phyloP scores from a whole-genome alignment of 2,329 filamentous ascomycete genomes.

The Coniochaeta pulveracea region DNA sequence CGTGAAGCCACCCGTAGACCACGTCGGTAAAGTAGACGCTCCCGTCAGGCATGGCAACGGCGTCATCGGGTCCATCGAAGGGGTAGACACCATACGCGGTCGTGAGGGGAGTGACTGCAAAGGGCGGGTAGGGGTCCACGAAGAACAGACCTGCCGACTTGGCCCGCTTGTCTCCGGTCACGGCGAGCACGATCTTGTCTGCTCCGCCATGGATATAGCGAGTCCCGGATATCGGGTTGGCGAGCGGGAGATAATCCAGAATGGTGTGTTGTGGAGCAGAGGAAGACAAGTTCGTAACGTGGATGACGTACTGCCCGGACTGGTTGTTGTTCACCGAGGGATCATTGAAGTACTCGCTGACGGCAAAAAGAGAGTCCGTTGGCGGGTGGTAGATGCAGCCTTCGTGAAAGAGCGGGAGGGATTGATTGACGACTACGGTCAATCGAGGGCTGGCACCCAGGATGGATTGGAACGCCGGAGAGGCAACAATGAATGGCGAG shows the following conservation, averaged over 20 bases:
- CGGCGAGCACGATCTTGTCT: constrained; percentile 2
- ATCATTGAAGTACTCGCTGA: constrained; percentile 1
- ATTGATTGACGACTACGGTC: neutral
- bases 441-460: neutral
- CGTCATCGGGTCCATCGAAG: constrained; percentile 39
- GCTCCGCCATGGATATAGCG: neutral
- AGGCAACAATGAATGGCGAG: neutral
- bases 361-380: neutral
- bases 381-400: constrained; percentile 3
- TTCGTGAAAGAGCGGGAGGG: constrained; percentile 1
- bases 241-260: neutral
- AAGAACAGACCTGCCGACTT: neutral
- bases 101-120: neutral
- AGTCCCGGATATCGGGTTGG: constrained; percentile 2
- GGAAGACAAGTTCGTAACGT: constrained; percentile 2
- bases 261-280: neutral
- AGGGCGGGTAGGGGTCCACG: constrained; percentile 1
- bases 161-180: neutral
- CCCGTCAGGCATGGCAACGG: constrained; percentile 28
- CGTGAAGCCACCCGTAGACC: constrained; percentile 33
- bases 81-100: constrained; percentile 8
- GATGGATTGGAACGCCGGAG: neutral
- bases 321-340: neutral
- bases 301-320: neutral
- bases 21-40: constrained; percentile 40